phyloP scores from a whole-genome alignment of 116 monocot genomes.

The Dioscorea cayenensis region DNA sequence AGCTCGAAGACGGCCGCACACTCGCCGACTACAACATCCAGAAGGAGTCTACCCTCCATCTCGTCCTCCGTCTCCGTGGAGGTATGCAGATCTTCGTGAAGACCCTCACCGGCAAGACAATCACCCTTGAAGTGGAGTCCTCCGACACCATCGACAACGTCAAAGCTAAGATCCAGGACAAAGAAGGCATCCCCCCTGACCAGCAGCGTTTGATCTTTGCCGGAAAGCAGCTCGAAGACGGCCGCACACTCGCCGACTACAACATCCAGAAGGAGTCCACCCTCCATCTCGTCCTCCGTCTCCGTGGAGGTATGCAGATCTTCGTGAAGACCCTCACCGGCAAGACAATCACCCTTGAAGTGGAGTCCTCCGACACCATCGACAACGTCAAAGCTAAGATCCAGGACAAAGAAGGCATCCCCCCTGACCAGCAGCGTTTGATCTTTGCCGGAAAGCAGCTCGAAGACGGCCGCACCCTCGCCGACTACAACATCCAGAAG shows the following conservation, averaged over 20 bases:
- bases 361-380: slow-evolving; percentile 39
- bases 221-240: slow-evolving; percentile 48
- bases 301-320: slow-evolving; percentile 24
- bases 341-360: slow-evolving; percentile 23
- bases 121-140: slow-evolving; percentile 52
- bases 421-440: slow-evolving; percentile 72
- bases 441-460: slow-evolving; percentile 87
- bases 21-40: slow-evolving; percentile 54
- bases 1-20: slow-evolving; percentile 45
- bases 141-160: slow-evolving; percentile 52
- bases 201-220: slow-evolving; percentile 45
- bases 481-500: slow-evolving; percentile 74
- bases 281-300: slow-evolving; percentile 24
- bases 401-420: slow-evolving; percentile 84
- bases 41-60: slow-evolving; percentile 53
- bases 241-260: slow-evolving; percentile 51
- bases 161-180: slow-evolving; percentile 59
- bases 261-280: slow-evolving; percentile 52
- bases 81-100: slow-evolving; percentile 65
- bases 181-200: slow-evolving; percentile 36
- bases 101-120: slow-evolving; percentile 55
- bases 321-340: slow-evolving; percentile 26
- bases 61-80: slow-evolving; percentile 26
- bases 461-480: slow-evolving; percentile 75
- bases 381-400: slow-evolving; percentile 83